Base-by-base conservation (phyloP, 177 flowering plant species). In the Vitis hybrid region DNA sequence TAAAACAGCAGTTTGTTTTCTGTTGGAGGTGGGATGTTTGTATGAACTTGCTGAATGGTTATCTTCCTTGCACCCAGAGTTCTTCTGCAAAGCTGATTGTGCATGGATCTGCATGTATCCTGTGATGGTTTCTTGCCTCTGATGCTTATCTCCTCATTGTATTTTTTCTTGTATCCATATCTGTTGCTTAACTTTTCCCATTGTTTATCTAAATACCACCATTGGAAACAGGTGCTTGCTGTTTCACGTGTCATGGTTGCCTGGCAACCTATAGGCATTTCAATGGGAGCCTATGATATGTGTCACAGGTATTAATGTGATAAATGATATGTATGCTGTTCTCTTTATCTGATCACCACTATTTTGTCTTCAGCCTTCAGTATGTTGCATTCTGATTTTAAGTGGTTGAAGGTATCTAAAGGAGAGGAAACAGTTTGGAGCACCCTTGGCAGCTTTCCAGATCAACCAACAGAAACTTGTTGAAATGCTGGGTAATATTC, bases 231-330 rank as follows among this genome's bases (percentile, higher is more conserved):
- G 98, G 97, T 94, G 59, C 92, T 95, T 76, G 99, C 98, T 44
- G 92, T 90, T 77, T 95, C 99, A 31, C 93, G 99, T 69, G 91
- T 95, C 44, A 92, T 92, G 97, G 99, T 95, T 80, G 94, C 97
- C n/a, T 95, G 99, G 99, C 98, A 92, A 76, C 97, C 99, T 20
- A 92, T 95, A 78, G 98, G 98, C 72, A 86, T 94, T 71, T 74
- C 94, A 58, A 94, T 95, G 99, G 99, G 99, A 60, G 87, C 92
- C 24, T 94, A 90, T 74, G 99, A 95, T 71, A 91, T 94, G 90
- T 95, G 99, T 72, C 95, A 87, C 83, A 91, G 98, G 98, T 95
- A 86, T 17, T 49, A 8, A 8, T 38, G 7, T 38, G 47, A 38
- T 38, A 38, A 3, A 52, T 24, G 0, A 24, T 24, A 13, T 24